These are phyloP conservation scores for Bruguiera parviflora DNA, from an alignment of 345 rosid species.

Conservation along the genomic window DNA sequence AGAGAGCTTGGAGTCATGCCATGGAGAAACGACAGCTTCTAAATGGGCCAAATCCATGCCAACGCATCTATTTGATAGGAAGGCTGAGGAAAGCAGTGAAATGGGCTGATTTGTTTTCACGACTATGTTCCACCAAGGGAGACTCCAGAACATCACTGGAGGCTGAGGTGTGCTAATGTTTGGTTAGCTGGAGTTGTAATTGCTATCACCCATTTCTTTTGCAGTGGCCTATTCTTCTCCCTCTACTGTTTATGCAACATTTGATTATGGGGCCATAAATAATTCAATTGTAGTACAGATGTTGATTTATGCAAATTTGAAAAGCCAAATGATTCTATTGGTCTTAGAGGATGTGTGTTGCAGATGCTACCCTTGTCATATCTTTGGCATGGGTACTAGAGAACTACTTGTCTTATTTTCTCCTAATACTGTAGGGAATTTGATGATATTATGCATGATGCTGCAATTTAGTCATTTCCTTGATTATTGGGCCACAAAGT, in stretches of 20 bases:
- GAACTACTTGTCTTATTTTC: not conserved
- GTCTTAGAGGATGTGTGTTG: too few species aligned
- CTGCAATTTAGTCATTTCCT: not conserved
- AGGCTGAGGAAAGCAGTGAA: slow-evolving; percentile 93
- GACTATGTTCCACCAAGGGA: slow-evolving; percentile 69
- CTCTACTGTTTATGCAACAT: too few species aligned
- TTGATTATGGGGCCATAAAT: too few species aligned
- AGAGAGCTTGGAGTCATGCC: slow-evolving; percentile 99
- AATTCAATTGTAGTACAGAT: too few species aligned
- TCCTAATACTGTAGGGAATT: too few species aligned
- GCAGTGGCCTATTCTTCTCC: too few species aligned
- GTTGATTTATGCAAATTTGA: too few species aligned
- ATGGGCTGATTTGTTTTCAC: slow-evolving; percentile 83
- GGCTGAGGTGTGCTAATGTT: slow-evolving; percentile 66
- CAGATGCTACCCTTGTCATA: not conserved
- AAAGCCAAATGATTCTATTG: too few species aligned
- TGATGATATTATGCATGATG: too few species aligned
- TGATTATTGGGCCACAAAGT: not conserved
- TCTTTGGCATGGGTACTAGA: not conserved
- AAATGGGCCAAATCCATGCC: slow-evolving; percentile 89
- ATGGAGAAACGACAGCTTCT: slow-evolving; percentile 98
- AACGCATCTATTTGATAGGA: slow-evolving; percentile 83
- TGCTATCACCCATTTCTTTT: too few species aligned
- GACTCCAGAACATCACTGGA: slow-evolving; percentile 90
- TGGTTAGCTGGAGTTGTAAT: slow-evolving; percentile 9